Conservation (phyloP, 495 filamentous ascomycete genomes). For the Aspergillus nidulans region DNA sequence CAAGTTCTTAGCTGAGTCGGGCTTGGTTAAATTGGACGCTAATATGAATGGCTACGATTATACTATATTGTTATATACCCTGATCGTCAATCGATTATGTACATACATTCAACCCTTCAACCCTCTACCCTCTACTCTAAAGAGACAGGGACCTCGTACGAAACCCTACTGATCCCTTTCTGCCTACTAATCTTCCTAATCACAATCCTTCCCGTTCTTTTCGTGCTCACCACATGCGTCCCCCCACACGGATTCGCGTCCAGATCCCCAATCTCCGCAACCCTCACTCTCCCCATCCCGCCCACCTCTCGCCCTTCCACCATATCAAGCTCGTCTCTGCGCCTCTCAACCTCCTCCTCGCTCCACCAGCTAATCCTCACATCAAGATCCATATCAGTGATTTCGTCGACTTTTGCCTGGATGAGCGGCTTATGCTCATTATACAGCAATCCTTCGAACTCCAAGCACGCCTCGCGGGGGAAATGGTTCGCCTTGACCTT, state of each 20-base stretch:
- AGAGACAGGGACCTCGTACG: conserved; percentile 41
- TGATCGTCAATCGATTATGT: neutral
- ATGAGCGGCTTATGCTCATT: conserved; percentile 55
- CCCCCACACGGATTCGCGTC: conserved; percentile 62
- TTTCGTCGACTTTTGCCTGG: conserved; percentile 52
- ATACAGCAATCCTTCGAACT: conserved; percentile 57
- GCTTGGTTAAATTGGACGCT: neutral
- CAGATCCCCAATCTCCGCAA: conserved; percentile 54
- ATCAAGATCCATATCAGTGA: conserved; percentile 44
- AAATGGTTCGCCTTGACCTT: conserved; percentile 62
- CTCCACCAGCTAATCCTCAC: conserved; percentile 57
- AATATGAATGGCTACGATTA: neutral
- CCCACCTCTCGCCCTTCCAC: conserved; percentile 36
- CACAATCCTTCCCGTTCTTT: conserved; percentile 46
- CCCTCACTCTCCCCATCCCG: conserved; percentile 42
- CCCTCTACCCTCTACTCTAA: neutral
- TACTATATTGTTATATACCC: conserved; percentile 5
- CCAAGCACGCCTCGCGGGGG: conserved; percentile 54
- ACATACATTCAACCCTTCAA: neutral
- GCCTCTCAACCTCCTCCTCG: conserved; percentile 35
- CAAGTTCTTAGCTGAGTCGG: conserved; percentile 17
- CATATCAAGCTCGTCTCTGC: conserved; percentile 4
- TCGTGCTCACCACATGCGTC: conserved; percentile 55
- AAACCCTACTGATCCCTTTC: conserved; percentile 54
- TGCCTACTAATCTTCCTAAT: conserved; percentile 58